phyloP scores from a whole-genome alignment of 495 filamentous ascomycete genomes.

The Hypoxylon crocopeplum region DNA sequence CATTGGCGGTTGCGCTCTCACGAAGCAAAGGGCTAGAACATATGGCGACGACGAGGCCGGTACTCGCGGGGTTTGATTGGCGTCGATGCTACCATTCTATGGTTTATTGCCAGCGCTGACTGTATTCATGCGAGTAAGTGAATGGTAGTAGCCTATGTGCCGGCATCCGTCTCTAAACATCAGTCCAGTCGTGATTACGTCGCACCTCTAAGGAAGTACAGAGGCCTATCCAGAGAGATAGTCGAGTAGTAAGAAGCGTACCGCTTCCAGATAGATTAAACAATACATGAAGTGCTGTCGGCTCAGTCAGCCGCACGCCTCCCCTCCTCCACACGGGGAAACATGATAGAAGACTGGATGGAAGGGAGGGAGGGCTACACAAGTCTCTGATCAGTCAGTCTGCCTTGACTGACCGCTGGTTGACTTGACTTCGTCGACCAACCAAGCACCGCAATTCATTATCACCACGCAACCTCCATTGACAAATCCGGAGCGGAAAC shows the following conservation, averaged over 20 bases:
- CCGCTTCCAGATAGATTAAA: constrained; percentile 16
- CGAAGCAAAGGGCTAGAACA: constrained; percentile 2
- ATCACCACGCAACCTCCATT: constrained; percentile 7
- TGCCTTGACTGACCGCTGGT: constrained; percentile 16
- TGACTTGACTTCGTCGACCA: neutral
- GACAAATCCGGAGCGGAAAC: constrained; percentile 13
- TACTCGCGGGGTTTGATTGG: neutral
- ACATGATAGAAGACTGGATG: neutral
- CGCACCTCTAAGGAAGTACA: too few species aligned
- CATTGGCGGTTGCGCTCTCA: neutral
- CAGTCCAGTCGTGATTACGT: neutral
- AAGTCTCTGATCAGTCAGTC: constrained; percentile 8
- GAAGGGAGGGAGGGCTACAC: neutral
- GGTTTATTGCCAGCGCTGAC: neutral
- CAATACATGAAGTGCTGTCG: constrained; percentile 20
- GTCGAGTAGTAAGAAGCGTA: neutral
- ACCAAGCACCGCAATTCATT: constrained; percentile 26
- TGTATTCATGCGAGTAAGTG: constrained; percentile 9
- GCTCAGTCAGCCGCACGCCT: constrained; percentile 27
- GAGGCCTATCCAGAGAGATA: neutral
- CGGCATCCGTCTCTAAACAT: neutral
- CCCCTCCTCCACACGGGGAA: constrained; percentile 9
- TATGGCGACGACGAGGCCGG: too few species aligned
- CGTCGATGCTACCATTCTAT: neutral
- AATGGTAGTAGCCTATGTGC: neutral